Evolutionary conservation across 2,329 filamentous ascomycete species (phyloP).

Genomic region (Amauroascus niger): DNA sequence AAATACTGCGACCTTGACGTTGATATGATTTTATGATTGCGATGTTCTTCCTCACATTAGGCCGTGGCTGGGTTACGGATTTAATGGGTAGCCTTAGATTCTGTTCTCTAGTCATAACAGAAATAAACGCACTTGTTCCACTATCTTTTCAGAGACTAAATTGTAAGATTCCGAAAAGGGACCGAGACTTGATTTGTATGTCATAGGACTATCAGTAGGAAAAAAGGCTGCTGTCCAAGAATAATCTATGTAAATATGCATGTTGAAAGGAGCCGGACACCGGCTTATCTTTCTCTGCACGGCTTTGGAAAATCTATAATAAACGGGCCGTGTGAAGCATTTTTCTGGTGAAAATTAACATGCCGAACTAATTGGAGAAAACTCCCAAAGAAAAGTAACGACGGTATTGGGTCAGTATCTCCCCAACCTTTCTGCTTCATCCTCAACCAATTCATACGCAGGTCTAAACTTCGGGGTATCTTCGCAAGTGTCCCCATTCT

Average conservation of each 20-base stretch:
- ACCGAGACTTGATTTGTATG: no score
- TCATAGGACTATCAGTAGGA: no score
- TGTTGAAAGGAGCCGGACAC: no score
- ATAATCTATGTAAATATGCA: no score
- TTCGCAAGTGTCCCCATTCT: background rate
- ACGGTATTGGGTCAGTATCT: conserved; percentile 42
- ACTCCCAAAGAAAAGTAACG: no score
- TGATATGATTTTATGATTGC: conserved; percentile 8
- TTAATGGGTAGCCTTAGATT: background rate
- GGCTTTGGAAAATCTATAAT: no score
- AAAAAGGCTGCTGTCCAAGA: no score
- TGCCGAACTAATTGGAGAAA: no score
- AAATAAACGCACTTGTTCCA: background rate
- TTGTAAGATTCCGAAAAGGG: no score
- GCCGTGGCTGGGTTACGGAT: background rate
- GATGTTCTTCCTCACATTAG: background rate
- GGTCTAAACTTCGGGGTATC: conserved; percentile 49
- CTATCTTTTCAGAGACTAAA: background rate
- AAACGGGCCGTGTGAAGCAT: no score
- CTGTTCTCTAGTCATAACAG: background rate
- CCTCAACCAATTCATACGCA: conserved; percentile 64
- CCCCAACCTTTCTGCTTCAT: conserved; percentile 69
- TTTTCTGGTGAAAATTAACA: background rate
- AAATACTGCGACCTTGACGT: background rate
- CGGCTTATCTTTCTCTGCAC: no score